Evolutionary conservation across 805 yeast genomes (phyloP).

Genomic region (Schwanniomyces yamadae): DNA sequence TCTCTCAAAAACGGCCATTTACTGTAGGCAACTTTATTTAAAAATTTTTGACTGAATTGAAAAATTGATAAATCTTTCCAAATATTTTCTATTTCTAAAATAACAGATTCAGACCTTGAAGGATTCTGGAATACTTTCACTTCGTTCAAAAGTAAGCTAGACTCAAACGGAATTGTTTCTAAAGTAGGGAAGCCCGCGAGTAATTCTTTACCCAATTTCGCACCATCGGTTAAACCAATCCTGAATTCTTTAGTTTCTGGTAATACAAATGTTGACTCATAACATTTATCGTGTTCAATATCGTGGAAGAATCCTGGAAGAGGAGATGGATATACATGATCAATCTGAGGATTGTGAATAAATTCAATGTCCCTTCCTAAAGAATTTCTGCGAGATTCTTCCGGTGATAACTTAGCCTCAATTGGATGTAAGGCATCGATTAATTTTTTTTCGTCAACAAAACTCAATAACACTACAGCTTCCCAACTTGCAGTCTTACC

Average conservation of each 20-base stretch:
- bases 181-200: slow-evolving; percentile 91
- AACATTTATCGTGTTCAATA: slow-evolving; percentile 75
- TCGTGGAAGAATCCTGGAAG: slow-evolving; percentile 74
- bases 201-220: slow-evolving; percentile 64
- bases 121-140: slow-evolving; percentile 82
- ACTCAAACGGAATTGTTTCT: slow-evolving; percentile 61
- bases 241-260: slow-evolving; percentile 48
- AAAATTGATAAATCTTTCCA: slow-evolving; percentile 56
- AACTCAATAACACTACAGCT: slow-evolving; percentile 88
- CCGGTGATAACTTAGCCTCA: slow-evolving; percentile 60
- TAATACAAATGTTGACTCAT: slow-evolving; percentile 54
- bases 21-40: slow-evolving; percentile 65
- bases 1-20: slow-evolving; percentile 93
- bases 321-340: slow-evolving; percentile 68
- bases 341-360: slow-evolving; percentile 73
- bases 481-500: slow-evolving; percentile 98
- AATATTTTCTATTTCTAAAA: slow-evolving; percentile 57
- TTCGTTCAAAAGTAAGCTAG: slow-evolving; percentile 56
- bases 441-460: slow-evolving; percentile 82
- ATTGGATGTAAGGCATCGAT: slow-evolving; percentile 69
- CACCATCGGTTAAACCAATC: slow-evolving; percentile 64
- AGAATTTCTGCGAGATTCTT: slow-evolving; percentile 70
- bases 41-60: slow-evolving; percentile 61
- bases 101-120: slow-evolving; percentile 77
- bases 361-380: slow-evolving; percentile 71